Conservation (phyloP, 2,329 filamentous ascomycete species). For the Ceratocystis alfenasii region DNA sequence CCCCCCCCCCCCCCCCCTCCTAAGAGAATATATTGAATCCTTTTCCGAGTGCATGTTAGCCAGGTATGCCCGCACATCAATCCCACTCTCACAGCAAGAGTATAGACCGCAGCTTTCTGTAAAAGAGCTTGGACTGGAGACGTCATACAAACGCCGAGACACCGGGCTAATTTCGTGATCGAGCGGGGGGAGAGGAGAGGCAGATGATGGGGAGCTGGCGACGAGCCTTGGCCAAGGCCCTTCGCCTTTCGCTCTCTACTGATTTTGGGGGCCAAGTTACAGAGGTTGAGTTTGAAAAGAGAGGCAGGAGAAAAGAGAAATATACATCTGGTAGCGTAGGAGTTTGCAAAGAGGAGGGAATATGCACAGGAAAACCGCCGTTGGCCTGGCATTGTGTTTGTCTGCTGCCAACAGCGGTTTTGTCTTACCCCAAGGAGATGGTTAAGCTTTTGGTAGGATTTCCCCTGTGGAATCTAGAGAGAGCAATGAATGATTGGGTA, state of each 20-base stretch:
- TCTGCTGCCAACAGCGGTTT: background rate
- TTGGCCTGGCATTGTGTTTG: background rate
- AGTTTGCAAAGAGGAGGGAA: background rate
- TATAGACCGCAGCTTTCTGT: background rate
- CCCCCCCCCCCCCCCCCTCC: no score
- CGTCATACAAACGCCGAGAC: slow-evolving; percentile 10
- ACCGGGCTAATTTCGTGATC: background rate
- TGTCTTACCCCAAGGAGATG: slow-evolving; percentile 3
- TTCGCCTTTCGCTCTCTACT: background rate
- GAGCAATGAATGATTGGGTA: background rate
- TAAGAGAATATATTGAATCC: slow-evolving; percentile 11
- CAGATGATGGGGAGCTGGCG: background rate
- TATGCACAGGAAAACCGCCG: background rate
- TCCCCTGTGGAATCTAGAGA: background rate
- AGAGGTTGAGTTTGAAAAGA: background rate
- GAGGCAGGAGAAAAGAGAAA: background rate
- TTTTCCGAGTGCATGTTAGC: background rate
- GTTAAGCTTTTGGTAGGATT: slow-evolving; percentile 9
- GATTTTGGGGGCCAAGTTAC: background rate
- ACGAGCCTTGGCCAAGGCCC: background rate
- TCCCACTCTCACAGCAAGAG: background rate
- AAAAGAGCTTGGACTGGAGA: background rate
- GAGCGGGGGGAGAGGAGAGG: background rate
- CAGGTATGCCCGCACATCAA: background rate
- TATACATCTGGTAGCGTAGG: background rate